phyloP scores from a whole-genome alignment of 1,284 basidiomycete genomes.

The Chalciporus sp. region DNA sequence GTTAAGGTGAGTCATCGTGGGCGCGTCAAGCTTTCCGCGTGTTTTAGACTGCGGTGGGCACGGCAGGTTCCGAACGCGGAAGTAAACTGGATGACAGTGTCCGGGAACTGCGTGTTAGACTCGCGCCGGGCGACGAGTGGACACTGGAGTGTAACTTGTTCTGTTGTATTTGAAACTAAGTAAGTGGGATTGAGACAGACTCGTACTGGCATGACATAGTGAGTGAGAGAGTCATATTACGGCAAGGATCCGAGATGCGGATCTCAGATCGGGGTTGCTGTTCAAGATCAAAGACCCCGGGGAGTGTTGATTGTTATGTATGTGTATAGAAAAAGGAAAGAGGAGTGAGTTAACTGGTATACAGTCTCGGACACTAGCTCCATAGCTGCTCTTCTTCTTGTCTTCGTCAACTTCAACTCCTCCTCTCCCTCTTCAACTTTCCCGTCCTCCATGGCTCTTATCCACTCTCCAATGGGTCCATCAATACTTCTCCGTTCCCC shows the following conservation, averaged over 20 bases:
- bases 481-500: constrained; percentile 27
- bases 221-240: too few species aligned
- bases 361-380: too few species aligned
- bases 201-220: too few species aligned
- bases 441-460: constrained; percentile 11
- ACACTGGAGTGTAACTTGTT: too few species aligned
- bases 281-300: constrained; percentile 26
- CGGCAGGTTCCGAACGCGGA: not conserved
- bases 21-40: too few species aligned
- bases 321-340: constrained; percentile 24
- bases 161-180: too few species aligned
- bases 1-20: too few species aligned
- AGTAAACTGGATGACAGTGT: not conserved
- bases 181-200: too few species aligned
- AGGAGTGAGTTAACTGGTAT: not conserved
- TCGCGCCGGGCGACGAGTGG: too few species aligned
- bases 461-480: constrained; percentile 14
- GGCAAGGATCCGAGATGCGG: not conserved
- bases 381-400: not conserved
- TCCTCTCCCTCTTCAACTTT: not conserved
- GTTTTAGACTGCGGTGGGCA: too few species aligned
- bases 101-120: too few species aligned
- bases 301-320: constrained; percentile 16
- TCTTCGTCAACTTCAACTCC: not conserved
- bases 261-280: constrained; percentile 23